These are phyloP conservation scores for Globisporangium recalcitrans DNA, from an alignment of 352 stramenopile species.

Conservation along the genomic window DNA sequence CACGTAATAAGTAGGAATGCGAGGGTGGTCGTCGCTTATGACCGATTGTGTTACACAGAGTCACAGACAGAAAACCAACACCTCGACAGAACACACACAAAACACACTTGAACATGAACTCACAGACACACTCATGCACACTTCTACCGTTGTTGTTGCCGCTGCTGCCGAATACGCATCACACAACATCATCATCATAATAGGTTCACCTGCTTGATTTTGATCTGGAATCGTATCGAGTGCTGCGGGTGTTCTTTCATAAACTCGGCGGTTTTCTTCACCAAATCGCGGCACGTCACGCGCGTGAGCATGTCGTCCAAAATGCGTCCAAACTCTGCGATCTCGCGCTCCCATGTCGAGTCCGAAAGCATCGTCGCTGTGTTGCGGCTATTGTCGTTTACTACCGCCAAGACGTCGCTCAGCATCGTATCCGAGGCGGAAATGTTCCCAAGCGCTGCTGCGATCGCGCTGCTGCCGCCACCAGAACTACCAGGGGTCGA, in stretches of 20 bases:
- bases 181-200: conserved; percentile 6
- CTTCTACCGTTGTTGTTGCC: conserved; percentile 10
- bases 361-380: conserved; percentile 42
- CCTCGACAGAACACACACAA: conserved; percentile 14
- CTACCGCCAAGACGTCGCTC: background rate
- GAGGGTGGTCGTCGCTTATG: conserved; percentile 1
- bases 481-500: background rate
- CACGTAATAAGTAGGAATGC: background rate
- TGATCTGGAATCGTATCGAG: conserved; percentile 77
- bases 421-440: background rate
- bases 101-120: background rate
- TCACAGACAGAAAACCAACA: conserved; percentile 5
- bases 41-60: conserved; percentile 8
- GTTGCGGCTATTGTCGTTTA: conserved; percentile 13
- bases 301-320: conserved; percentile 69
- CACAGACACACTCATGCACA: conserved; percentile 6
- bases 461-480: conserved; percentile 2
- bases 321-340: conserved; percentile 63
- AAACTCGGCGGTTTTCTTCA: conserved; percentile 67
- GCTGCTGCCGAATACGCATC: conserved; percentile 4
- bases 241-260: conserved; percentile 70
- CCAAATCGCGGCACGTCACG: conserved; percentile 68
- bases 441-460: conserved; percentile 11
- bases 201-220: conserved; percentile 79
- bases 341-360: conserved; percentile 66